Conservation (phyloP, 2,329 filamentous ascomycete species). For the Pezizomycotina sp. region DNA sequence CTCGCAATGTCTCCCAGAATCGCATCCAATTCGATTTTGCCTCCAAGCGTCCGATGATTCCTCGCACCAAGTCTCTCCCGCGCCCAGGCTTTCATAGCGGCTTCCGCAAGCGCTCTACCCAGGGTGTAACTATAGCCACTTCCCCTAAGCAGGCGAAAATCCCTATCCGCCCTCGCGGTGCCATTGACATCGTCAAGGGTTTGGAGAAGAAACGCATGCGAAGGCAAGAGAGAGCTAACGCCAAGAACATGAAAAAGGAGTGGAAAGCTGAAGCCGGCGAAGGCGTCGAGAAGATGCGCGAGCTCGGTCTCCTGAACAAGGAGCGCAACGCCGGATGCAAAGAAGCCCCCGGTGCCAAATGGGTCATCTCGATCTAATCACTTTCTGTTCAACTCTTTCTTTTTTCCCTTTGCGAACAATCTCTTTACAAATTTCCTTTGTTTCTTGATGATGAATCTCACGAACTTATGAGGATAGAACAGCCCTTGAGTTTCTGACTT, state of each 20-base stretch:
- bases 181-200: constrained; percentile 93
- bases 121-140: constrained; percentile 19
- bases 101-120: constrained; percentile 28
- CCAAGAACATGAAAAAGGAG: constrained; percentile 58
- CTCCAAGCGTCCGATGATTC: constrained; percentile 53
- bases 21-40: constrained; percentile 36
- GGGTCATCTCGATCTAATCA: constrained; percentile 24
- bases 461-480: not conserved
- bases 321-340: constrained; percentile 21
- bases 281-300: constrained; percentile 83
- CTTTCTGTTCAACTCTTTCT: not conserved
- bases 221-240: constrained; percentile 81
- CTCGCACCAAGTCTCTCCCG: constrained; percentile 73
- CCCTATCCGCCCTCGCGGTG: constrained; percentile 60
- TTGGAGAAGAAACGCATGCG: constrained; percentile 87
- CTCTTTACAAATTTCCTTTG: constrained; percentile 4
- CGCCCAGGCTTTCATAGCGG: constrained; percentile 53
- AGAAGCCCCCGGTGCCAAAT: constrained; percentile 19
- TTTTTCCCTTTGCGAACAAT: constrained; percentile 1
- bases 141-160: constrained; percentile 23
- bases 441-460: no score
- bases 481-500: no score
- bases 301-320: constrained; percentile 73
- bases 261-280: constrained; percentile 61
- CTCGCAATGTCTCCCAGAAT: constrained; percentile 32